These are phyloP conservation scores for Mycotypha africana DNA, from an alignment of 371 early-diverging fungal genomes.

Conservation along the genomic window DNA sequence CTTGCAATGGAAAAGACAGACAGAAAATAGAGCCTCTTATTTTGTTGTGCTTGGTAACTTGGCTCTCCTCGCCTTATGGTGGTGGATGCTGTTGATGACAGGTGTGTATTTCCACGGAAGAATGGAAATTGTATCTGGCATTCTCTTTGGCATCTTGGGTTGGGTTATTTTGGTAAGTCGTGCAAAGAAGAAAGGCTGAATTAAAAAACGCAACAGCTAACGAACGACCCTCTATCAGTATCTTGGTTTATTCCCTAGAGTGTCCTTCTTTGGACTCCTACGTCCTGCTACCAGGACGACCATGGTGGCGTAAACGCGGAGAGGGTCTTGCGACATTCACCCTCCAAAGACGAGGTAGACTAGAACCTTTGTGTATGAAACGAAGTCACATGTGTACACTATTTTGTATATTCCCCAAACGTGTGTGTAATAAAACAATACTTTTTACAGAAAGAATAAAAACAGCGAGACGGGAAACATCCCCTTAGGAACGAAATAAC, in stretches of 20 bases:
- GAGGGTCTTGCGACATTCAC: no score
- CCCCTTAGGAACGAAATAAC: no score
- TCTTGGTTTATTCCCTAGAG: conserved; percentile 30
- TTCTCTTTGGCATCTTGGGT: conserved; percentile 60
- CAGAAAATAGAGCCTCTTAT: conserved; percentile 15
- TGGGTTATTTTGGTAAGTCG: conserved; percentile 54
- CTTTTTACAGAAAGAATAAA: no score
- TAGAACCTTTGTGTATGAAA: no score
- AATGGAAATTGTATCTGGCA: conserved; percentile 67
- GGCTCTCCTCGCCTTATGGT: conserved; percentile 56
- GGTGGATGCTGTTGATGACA: conserved; percentile 73
- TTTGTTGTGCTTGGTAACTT: conserved; percentile 26
- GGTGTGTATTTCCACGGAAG: conserved; percentile 78
- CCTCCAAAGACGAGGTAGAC: no score
- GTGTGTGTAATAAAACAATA: no score
- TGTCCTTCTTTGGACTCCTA: conserved; percentile 19
- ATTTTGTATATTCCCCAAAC: no score
- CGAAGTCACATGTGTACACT: no score
- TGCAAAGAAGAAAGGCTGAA: not conserved
- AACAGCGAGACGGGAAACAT: no score
- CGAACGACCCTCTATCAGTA: conserved; percentile 13
- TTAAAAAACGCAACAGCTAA: not conserved
- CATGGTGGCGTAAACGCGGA: no score
- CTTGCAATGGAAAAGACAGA: conserved; percentile 11
- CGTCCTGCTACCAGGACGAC: no score